Percentiles rank a stretch among this genome's conserved stretches.
phyloP scores from a whole-genome alignment of 805 yeast genomes.

The Ogataea kodamae region DNA sequence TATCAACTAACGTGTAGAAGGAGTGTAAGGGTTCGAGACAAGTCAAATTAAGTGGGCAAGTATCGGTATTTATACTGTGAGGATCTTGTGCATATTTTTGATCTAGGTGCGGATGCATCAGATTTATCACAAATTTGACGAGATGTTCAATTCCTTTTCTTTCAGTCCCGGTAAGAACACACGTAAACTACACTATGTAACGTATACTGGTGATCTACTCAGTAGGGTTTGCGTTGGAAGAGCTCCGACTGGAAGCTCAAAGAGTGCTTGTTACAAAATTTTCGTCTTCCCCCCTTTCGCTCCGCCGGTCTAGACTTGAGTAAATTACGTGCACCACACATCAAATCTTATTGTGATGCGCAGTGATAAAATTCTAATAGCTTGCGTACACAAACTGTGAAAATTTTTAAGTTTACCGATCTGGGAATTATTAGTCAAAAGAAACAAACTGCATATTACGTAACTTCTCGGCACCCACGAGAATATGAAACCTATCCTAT shows the following conservation, averaged over 20 bases:
- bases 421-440: constrained; percentile 2
- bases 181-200: too few species aligned
- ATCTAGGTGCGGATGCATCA: constrained; percentile 10
- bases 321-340: constrained; percentile 13
- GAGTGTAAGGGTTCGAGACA: constrained; percentile 13
- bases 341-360: constrained; percentile 4
- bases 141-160: too few species aligned
- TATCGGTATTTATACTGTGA: constrained; percentile 2
- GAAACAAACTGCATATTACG: too few species aligned
- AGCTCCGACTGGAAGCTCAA: too few species aligned
- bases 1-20: constrained; percentile 4
- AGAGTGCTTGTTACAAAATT: neutral
- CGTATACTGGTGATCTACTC: too few species aligned
- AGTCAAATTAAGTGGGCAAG: constrained; percentile 1
- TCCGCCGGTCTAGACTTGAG: constrained; percentile 9
- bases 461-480: too few species aligned
- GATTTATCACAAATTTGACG: constrained; percentile 4
- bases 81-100: constrained; percentile 8
- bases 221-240: too few species aligned
- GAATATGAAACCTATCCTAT: neutral
- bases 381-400: constrained; percentile 4
- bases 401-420: constrained; percentile 6
- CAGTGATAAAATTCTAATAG: neutral
- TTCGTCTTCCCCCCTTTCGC: constrained; percentile 4
- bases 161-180: too few species aligned